phyloP scores from a whole-genome alignment of 139 green algal species.

The Coelastrella sp. region DNA sequence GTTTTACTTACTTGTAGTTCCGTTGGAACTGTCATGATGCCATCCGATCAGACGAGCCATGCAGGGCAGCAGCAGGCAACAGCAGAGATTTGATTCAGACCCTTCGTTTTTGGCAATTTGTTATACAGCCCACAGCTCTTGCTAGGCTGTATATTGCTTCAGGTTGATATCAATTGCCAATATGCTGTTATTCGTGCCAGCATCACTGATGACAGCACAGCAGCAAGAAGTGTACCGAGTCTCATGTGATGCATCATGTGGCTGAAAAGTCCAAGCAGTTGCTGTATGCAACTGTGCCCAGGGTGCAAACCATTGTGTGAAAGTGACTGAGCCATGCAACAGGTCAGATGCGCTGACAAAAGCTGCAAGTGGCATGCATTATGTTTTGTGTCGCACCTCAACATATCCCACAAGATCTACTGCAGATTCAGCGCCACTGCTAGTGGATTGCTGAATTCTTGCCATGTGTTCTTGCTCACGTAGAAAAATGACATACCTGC shows the following conservation, averaged over 20 bases:
- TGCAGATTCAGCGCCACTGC: constrained; percentile 37
- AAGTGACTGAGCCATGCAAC: too few relatives aligned
- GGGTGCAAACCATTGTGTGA: background rate
- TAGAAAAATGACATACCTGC: constrained; percentile 42
- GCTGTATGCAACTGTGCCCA: background rate
- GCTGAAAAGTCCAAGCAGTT: too few relatives aligned
- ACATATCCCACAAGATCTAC: constrained; percentile 68
- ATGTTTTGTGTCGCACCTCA: constrained; percentile 11
- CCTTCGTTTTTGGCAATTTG: background rate
- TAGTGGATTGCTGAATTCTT: constrained; percentile 34
- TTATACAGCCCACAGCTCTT: too few relatives aligned
- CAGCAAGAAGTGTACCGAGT: too few relatives aligned
- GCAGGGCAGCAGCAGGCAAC: background rate
- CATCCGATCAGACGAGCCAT: background rate
- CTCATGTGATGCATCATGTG: too few relatives aligned
- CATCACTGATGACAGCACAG: too few relatives aligned
- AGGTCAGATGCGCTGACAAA: too few relatives aligned
- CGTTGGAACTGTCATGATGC: constrained; percentile 48
- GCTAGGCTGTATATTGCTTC: too few relatives aligned
- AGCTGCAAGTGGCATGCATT: too few relatives aligned
- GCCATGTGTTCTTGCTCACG: constrained; percentile 60
- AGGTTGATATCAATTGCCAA: too few relatives aligned
- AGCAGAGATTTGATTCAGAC: background rate
- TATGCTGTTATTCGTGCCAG: too few relatives aligned
- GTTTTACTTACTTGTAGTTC: constrained; percentile 26